Evolutionary conservation across 805 yeast genomes (phyloP), one percentile per base, ranked within the genome.

Genomic region (Saccharomycopsis babjevae): DNA sequence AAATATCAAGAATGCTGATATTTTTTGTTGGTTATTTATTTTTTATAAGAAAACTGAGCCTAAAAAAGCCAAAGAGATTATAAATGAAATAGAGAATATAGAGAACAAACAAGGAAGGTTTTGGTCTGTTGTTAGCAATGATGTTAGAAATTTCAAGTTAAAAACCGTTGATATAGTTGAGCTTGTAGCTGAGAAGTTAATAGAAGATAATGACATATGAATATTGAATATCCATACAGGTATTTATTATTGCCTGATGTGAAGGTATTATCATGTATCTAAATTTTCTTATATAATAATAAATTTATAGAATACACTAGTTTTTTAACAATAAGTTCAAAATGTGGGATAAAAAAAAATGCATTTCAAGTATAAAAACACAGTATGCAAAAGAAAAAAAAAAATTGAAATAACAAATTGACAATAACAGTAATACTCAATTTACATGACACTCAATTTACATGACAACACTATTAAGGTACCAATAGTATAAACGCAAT

Each of bases 1-100:
- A 1, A 83, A 84, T 60, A 70, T 74, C 0, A 74, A 72, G n/a
- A 80, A 76, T 68, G 97, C 96, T 3, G 97, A 92, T 71, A 72
- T 79, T 2, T 90, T 96, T 87, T 80, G 83, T 0, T 85, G 90
- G 86, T 68, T 77, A 57, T 82, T 80, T 66, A 75, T 77, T 32
- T 82, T 79, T 64, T 61, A 76, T 54, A 79, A 76, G 63, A 73
- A 72, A 57, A 56, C 38, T 11, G 59, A 32, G 8, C 25, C 43
- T 16, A 28, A 56, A 20, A 42, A 32, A 11, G 59, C 54, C 3
- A 56, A 59, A 13, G 52, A 30, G 20, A 46, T 46, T 43, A 63
- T 77, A 28, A 62, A 66, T 5, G 68, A 69, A 28, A 80, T 82
- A 40, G 58, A 65, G 3, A 70, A 67, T 2, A 81, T 79, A 1